Percentiles rank a stretch among this genome's conserved stretches.
These are phyloP conservation scores for Haematococcus lacustris DNA, from an alignment of 139 green algal species.

Conservation along the genomic window DNA sequence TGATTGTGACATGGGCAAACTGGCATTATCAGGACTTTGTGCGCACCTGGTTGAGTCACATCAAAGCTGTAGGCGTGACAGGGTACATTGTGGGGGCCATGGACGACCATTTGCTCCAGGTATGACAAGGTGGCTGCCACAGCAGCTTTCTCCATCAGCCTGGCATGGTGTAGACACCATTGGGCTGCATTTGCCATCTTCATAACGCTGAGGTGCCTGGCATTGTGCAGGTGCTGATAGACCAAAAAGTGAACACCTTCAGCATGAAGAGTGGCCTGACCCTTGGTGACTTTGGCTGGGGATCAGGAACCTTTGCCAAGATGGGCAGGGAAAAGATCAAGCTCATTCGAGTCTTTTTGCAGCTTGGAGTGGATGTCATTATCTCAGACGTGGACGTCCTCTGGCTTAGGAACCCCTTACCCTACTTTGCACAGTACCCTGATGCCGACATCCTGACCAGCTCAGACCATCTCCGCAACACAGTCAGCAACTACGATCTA, in stretches of 20 bases:
- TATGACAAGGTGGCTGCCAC: not conserved
- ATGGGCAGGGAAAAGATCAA: conserved; percentile 90
- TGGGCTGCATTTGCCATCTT: not conserved
- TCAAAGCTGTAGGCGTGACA: conserved; percentile 37
- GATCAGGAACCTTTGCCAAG: conserved; percentile 80
- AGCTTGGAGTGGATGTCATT: conserved; percentile 53
- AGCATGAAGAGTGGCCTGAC: conserved; percentile 75
- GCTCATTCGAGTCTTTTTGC: conserved; percentile 73
- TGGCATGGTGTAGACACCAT: not conserved
- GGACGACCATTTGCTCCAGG: conserved; percentile 75
- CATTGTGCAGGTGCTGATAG: conserved; percentile 7
- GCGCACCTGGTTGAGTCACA: conserved; percentile 79
- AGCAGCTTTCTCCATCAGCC: not conserved
- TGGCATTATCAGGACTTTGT: conserved; percentile 92
- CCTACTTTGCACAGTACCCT: conserved; percentile 70
- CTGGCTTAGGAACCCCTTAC: conserved; percentile 81
- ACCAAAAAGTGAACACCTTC: conserved; percentile 43
- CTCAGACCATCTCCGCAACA: conserved; percentile 67
- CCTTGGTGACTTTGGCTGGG: conserved; percentile 87
- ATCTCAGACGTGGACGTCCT: conserved; percentile 91
- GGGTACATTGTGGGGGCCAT: conserved; percentile 77
- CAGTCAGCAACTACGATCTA: conserved; percentile 49
- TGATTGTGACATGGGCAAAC: conserved; percentile 94
- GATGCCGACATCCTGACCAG: conserved; percentile 81
- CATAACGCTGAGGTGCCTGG: too few species aligned